A percentile compares a stretch with the other conserved stretches of the same genome.
These are phyloP conservation scores for Coniochaeta prunicola DNA, from an alignment of 2,329 filamentous ascomycete species.

Conservation along the genomic window DNA sequence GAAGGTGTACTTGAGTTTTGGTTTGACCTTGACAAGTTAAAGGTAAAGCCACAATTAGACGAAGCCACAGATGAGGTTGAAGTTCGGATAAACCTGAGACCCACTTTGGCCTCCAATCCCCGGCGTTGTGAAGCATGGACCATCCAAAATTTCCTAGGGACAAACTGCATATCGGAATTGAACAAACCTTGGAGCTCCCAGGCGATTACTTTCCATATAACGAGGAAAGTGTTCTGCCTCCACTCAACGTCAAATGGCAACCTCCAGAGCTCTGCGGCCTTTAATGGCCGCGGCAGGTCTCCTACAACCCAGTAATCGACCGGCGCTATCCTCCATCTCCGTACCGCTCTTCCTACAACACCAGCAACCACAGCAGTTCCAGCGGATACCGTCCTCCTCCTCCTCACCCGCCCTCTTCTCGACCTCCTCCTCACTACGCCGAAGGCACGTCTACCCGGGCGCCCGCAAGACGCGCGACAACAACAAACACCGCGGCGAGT, in stretches of 20 bases:
- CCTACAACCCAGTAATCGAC: conserved; percentile 8
- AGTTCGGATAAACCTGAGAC: neutral
- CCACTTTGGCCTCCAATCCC: neutral
- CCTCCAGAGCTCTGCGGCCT: conserved; percentile 14
- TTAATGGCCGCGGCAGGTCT: conserved; percentile 20
- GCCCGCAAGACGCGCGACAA: conserved; percentile 55
- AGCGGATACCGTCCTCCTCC: neutral
- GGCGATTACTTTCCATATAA: neutral
- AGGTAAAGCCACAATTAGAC: neutral
- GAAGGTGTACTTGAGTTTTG: neutral
- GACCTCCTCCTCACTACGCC: conserved; percentile 42
- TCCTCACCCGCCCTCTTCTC: conserved; percentile 35
- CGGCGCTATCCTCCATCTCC: conserved; percentile 12
- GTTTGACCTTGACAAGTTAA: neutral
- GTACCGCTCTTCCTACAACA: conserved; percentile 18
- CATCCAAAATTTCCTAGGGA: conserved; percentile 17
- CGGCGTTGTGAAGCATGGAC: conserved; percentile 10
- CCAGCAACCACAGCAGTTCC: neutral
- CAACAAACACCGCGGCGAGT: conserved; percentile 76
- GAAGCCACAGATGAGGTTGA: conserved; percentile 4
- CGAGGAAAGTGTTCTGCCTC: neutral
- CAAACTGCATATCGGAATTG: too few species aligned
- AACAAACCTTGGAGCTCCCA: too few species aligned
- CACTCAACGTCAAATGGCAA: conserved; percentile 9
- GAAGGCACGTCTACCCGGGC: conserved; percentile 29